Base-by-base conservation (phyloP, 192 early-diverging fungal genomes). In the Funneliformis mosseae region DNA sequence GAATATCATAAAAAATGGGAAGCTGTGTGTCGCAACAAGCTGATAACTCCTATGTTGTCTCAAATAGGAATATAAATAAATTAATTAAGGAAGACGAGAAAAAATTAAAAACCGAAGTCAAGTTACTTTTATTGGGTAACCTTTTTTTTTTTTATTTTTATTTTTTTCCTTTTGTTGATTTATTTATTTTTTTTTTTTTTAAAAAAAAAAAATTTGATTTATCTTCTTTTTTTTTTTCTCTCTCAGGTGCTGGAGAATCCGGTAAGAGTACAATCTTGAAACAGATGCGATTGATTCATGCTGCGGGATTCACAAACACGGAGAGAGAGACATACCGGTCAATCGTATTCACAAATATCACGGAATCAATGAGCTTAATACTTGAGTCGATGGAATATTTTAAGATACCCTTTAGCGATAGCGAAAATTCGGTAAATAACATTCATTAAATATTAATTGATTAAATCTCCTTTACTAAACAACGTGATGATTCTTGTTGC, bases 211-310 rank as follows among this genome's bases (percentile, higher is more conserved):
- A 33, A 33, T 33, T 33, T 3, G 33, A 16, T 39, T 70, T 70
- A 70, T 21, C 9, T 70, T 2, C 43, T n/a, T 43, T 70, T 43
- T 39, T 21, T 43, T 21, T 18, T 70, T 18, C 12, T 38, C 69
- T 59, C 46, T 69, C 79, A 94, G 95, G 94, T 84, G 95, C 97
- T 46, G 97, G 97, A 78, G 97, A 99, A 87, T 98, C 97, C 12
- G 97, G 97, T 69, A 99, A 99, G 87, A 94, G 92, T 66, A 99
- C 97, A 43, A 96, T 99, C 80, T 87, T 99, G 74, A 99, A 99
- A 86, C 97, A 99, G 83, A 97, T 99, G 96, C 96, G 95, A 84
- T 89, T 99, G 69, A 98, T 99, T 80, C 96, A 99, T 85, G 97
- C 95, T 80, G 92, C 91, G 78, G 97, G 97, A 8, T 99, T 96